Base-by-base conservation (phyloP, 2,329 filamentous ascomycete genomes). In the Pseudocercospora ulei region DNA sequence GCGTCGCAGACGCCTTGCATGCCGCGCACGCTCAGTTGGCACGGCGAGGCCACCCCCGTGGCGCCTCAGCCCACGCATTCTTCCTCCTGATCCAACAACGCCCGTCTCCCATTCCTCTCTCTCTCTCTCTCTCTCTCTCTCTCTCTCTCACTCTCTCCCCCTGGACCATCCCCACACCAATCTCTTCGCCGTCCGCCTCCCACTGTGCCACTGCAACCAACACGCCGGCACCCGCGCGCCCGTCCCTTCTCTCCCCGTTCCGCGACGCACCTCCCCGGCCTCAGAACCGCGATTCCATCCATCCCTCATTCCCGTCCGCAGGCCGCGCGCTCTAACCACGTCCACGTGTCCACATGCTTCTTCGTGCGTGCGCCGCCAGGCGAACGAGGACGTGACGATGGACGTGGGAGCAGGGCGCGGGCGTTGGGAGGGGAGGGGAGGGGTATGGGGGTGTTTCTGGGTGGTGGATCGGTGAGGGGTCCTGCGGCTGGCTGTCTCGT, bases 321-420 rank as follows among this genome's bases (percentile, higher is more conserved):
- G n/a, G n/a, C n/a, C n/a, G n/a, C n/a, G n/a, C n/a, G n/a, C n/a
- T n/a, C n/a, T n/a, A n/a, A 28, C 76, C 76, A 3, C 72, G 61
- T 81, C 84, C 57, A 83, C 80, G 45, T 70, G 66, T 49, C 77
- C 70, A 0, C 73, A 71, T 1, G 78, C 75, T 58, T 85, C 80
- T 9, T 60, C 56, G 52, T 80, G 73, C 25, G 82, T 63, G 35
- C 69, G 71, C 36, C 67, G 70, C 54, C 72, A 80, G 18, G 73
- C 73, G 31, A 74, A 73, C 73, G 31, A 74, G 68, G 47, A 83
- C 66, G 17, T 82, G n/a, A 64, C 1, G 67, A 65, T 9, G 86
- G 65, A 27, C 56, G 63, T 25, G 54, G 72, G 64, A 56, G 71
- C 67, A 82, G 68, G 23, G 68, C 66, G 54, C 73, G 75, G 57